phyloP scores from a whole-genome alignment of 805 yeast species.

The Metschnikowia baotianmanensis region DNA sequence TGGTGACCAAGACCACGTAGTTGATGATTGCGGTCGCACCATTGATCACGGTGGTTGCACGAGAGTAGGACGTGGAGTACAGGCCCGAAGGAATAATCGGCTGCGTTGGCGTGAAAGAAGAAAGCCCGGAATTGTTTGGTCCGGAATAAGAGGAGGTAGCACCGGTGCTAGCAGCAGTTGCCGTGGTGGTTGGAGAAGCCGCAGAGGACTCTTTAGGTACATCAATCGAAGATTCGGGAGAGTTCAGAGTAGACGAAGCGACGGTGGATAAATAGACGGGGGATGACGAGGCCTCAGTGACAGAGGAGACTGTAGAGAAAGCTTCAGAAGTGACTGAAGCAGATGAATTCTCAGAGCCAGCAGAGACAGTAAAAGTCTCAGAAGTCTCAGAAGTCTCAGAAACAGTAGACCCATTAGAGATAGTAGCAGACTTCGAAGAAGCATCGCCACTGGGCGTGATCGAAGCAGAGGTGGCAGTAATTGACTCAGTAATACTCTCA shows the following conservation, averaged over 20 bases:
- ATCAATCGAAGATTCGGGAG: background rate
- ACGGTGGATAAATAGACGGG: background rate
- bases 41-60: constrained; percentile 21
- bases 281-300: background rate
- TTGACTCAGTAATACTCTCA: background rate
- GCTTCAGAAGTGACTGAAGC: constrained; percentile 2
- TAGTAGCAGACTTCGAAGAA: background rate
- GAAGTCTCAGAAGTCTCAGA: constrained; percentile 1
- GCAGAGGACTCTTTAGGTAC: background rate
- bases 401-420: background rate
- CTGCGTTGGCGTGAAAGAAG: background rate
- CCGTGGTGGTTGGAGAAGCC: too few species aligned
- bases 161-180: too few species aligned
- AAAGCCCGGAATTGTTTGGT: background rate
- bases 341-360: background rate
- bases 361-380: background rate
- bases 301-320: background rate
- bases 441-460: background rate
- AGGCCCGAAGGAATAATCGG: constrained; percentile 14
- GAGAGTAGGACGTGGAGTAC: constrained; percentile 24
- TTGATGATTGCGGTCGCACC: constrained; percentile 26
- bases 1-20: constrained; percentile 24
- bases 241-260: background rate
- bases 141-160: background rate
- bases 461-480: background rate